Conservation (phyloP, 2,329 filamentous ascomycete genomes). For the Blumeriella jaapii region DNA sequence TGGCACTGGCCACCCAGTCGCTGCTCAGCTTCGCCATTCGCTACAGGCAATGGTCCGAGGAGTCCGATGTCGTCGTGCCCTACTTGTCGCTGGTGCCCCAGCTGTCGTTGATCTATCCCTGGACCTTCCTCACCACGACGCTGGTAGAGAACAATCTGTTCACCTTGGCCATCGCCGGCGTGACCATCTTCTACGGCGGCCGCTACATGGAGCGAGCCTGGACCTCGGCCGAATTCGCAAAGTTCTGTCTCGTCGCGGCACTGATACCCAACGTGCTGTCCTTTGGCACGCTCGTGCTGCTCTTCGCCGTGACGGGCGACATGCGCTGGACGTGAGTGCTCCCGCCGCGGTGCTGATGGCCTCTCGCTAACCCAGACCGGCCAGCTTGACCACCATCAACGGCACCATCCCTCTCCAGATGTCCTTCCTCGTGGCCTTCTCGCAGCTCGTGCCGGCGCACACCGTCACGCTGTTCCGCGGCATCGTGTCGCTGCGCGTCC, state of each 20-base stretch:
- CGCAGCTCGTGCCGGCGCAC: slow-evolving; percentile 93
- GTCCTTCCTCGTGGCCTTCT: slow-evolving; percentile 91
- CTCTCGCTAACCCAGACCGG: slow-evolving; percentile 15
- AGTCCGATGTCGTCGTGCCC: slow-evolving; percentile 60
- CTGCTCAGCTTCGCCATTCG: slow-evolving; percentile 71
- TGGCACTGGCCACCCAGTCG: slow-evolving; percentile 64
- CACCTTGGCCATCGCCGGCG: slow-evolving; percentile 63
- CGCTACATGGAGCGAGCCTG: slow-evolving; percentile 93
- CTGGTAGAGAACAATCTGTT: slow-evolving; percentile 91
- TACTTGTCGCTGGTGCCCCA: slow-evolving; percentile 83
- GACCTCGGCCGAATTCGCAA: slow-evolving; percentile 84
- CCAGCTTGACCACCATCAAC: slow-evolving; percentile 67
- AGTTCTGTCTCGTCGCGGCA: slow-evolving; percentile 69
- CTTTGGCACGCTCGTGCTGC: slow-evolving; percentile 62
- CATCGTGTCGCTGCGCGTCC: slow-evolving; percentile 77
- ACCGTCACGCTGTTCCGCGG: slow-evolving; percentile 90
- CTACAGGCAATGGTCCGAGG: slow-evolving; percentile 54
- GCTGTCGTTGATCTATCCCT: slow-evolving; percentile 76
- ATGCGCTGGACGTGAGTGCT: slow-evolving; percentile 55
- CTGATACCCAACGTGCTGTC: slow-evolving; percentile 71
- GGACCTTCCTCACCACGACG: slow-evolving; percentile 79
- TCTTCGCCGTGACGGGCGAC: slow-evolving; percentile 58
- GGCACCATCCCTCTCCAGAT: slow-evolving; percentile 86
- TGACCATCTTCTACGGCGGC: slow-evolving; percentile 82
- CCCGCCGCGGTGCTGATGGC: slow-evolving; percentile 6